These are phyloP conservation scores for Arabis hirsuta DNA, from an alignment of 345 rosid species.

Conservation along the genomic window DNA sequence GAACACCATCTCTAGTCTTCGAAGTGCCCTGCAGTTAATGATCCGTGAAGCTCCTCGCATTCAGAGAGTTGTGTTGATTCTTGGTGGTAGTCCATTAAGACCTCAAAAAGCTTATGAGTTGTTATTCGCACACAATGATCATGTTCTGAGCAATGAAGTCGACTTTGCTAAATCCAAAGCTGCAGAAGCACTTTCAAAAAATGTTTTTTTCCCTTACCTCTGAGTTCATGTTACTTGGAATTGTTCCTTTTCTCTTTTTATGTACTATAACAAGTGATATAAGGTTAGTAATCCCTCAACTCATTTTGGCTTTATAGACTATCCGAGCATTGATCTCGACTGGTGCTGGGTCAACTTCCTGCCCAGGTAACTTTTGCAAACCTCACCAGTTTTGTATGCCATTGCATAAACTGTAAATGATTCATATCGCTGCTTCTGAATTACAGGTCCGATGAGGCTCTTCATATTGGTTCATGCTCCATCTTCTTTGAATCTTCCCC, in stretches of 20 bases:
- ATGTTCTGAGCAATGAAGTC: slow-evolving; percentile 33
- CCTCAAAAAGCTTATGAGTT: slow-evolving; percentile 72
- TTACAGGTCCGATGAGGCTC: slow-evolving; percentile 73
- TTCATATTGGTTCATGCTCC: slow-evolving; percentile 85
- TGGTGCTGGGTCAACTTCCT: slow-evolving; percentile 79
- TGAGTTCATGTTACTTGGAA: slow-evolving; percentile 5
- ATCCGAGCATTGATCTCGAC: slow-evolving; percentile 72
- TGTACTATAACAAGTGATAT: background rate
- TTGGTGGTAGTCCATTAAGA: slow-evolving; percentile 78
- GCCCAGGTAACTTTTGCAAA: slow-evolving; percentile 61
- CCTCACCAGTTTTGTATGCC: background rate
- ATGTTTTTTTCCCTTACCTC: slow-evolving; percentile 48
- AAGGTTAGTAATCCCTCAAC: background rate
- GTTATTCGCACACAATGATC: slow-evolving; percentile 51
- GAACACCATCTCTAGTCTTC: slow-evolving; percentile 54
- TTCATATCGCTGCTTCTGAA: background rate
- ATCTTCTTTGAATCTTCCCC: slow-evolving; percentile 65
- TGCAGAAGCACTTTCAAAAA: slow-evolving; percentile 77
- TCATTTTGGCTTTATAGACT: slow-evolving; percentile 52
- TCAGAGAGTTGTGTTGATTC: slow-evolving; percentile 60
- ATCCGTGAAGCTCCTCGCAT: slow-evolving; percentile 52
- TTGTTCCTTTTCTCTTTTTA: background rate
- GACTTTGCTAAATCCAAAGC: slow-evolving; percentile 66
- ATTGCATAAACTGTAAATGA: background rate
- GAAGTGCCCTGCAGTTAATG: slow-evolving; percentile 56